Evolutionary conservation across 2,329 filamentous ascomycete genomes (phyloP).

Genomic region (Cladosporium velox): DNA sequence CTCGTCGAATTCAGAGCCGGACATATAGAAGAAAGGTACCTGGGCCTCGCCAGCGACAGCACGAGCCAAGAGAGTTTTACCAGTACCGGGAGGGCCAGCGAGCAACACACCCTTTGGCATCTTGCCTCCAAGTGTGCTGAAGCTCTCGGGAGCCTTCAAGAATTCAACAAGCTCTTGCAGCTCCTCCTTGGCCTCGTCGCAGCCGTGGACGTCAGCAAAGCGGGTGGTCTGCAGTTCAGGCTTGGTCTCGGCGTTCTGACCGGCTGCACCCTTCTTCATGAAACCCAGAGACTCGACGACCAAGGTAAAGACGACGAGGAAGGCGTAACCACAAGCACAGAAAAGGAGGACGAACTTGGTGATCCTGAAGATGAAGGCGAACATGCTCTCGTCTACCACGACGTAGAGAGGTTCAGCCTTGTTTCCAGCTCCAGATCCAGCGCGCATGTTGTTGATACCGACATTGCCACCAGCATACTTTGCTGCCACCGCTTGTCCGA

Average conservation of each 20-base stretch:
- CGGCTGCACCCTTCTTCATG: constrained; percentile 74
- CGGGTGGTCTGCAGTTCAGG: constrained; percentile 88
- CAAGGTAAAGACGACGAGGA: constrained; percentile 76
- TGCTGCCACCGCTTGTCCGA: constrained; percentile 79
- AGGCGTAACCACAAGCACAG: constrained; percentile 74
- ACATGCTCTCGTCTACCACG: constrained; percentile 86
- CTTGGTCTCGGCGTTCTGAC: constrained; percentile 79
- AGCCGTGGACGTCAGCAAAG: constrained; percentile 93
- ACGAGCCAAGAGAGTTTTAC: constrained; percentile 92
- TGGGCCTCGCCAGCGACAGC: constrained; percentile 96
- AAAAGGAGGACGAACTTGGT: constrained; percentile 83
- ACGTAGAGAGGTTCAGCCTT: constrained; percentile 91
- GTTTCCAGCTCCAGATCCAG: constrained; percentile 65
- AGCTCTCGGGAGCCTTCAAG: constrained; percentile 86
- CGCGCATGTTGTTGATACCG: constrained; percentile 48
- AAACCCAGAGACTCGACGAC: constrained; percentile 78
- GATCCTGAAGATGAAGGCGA: constrained; percentile 83
- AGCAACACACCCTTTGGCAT: constrained; percentile 95
- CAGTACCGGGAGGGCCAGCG: constrained; percentile 92
- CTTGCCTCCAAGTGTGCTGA: constrained; percentile 91
- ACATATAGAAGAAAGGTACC: constrained; percentile 99
- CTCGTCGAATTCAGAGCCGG: constrained; percentile 96
- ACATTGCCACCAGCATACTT: constrained; percentile 68
- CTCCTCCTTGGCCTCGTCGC: constrained; percentile 97
- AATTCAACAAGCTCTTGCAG: constrained; percentile 97